Percentiles rank a stretch among this genome's conserved stretches.
phyloP scores from a whole-genome alignment of 192 early-diverging fungal genomes.

The Spizellomyces punctatus region DNA sequence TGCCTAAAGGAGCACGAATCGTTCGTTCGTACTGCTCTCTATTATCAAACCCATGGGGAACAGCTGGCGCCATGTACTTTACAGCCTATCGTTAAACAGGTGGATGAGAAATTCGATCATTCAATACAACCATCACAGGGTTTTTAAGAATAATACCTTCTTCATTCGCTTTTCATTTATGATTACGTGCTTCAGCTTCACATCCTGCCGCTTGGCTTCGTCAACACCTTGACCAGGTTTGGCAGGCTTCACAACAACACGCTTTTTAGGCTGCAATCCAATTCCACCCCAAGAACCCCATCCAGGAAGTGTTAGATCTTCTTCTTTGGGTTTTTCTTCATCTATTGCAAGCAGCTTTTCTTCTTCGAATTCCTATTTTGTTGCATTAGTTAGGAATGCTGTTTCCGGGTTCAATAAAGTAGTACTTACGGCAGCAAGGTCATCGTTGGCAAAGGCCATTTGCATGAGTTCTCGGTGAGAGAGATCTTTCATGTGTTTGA shows the following conservation, averaged over 20 bases:
- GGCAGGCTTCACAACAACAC: conserved; percentile 57
- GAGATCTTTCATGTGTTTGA: conserved; percentile 55
- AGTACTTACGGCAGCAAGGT: conserved; percentile 60
- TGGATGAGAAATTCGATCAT: background rate
- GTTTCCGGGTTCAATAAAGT: background rate
- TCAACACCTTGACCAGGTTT: conserved; percentile 45
- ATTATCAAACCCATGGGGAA: conserved; percentile 85
- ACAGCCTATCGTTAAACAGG: conserved; percentile 46
- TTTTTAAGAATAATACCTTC: conserved; percentile 56
- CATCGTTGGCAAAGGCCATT: conserved; percentile 94
- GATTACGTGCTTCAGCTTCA: conserved; percentile 82
- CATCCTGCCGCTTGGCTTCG: conserved; percentile 53
- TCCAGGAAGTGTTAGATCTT: conserved; percentile 87
- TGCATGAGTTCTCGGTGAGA: conserved; percentile 83
- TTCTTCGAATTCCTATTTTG: conserved; percentile 69
- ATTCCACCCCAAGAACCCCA: conserved; percentile 89
- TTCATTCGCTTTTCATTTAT: conserved; percentile 88
- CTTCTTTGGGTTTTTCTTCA: conserved; percentile 75
- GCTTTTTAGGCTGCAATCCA: conserved; percentile 64
- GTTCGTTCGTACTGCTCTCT: conserved; percentile 88
- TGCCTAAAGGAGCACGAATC: conserved; percentile 84
- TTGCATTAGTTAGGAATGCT: conserved; percentile 30
- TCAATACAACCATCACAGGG: background rate
- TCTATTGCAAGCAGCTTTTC: conserved; percentile 76
- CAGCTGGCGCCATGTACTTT: conserved; percentile 69